A percentile compares a stretch with the other conserved stretches of the same genome.
Evolutionary conservation across 257 asterid genomes (phyloP).

Genomic region (Solanum phureja): DNA sequence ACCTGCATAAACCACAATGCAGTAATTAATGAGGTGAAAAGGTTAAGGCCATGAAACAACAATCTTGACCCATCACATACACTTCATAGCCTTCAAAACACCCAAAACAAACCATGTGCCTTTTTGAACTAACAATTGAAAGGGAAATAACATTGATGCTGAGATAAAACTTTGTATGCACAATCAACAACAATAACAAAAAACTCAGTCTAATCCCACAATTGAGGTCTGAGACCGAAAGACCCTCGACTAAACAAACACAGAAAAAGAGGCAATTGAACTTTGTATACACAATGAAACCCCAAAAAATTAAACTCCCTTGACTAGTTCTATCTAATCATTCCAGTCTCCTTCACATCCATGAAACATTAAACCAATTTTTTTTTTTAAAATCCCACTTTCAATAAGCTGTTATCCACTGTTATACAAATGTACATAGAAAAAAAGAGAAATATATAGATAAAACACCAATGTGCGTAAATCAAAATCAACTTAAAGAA

Average conservation of each 20-base stretch:
- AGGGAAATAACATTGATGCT: not conserved
- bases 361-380: constrained; percentile 2
- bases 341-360: not conserved
- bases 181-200: not conserved
- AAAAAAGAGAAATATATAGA: not conserved
- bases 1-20: constrained; percentile 17
- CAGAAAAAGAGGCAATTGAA: not conserved
- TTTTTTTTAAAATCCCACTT: constrained; percentile 15
- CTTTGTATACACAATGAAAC: constrained; percentile 15
- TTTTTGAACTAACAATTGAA: not conserved
- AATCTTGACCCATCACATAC: not conserved
- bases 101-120: not conserved
- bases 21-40: not conserved
- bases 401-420: constrained; percentile 8
- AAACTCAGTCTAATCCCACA: not conserved
- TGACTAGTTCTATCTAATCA: not conserved
- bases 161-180: constrained; percentile 17
- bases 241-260: not conserved
- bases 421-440: not conserved
- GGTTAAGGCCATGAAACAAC: not conserved
- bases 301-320: constrained; percentile 6
- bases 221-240: not conserved
- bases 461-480: constrained; percentile 9
- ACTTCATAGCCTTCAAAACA: not conserved
- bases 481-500: not conserved